A percentile compares a stretch with the other conserved stretches of the same genome.
These are phyloP conservation scores for Ottelia alismoides DNA, from an alignment of 106 monocot species.

Conservation along the genomic window DNA sequence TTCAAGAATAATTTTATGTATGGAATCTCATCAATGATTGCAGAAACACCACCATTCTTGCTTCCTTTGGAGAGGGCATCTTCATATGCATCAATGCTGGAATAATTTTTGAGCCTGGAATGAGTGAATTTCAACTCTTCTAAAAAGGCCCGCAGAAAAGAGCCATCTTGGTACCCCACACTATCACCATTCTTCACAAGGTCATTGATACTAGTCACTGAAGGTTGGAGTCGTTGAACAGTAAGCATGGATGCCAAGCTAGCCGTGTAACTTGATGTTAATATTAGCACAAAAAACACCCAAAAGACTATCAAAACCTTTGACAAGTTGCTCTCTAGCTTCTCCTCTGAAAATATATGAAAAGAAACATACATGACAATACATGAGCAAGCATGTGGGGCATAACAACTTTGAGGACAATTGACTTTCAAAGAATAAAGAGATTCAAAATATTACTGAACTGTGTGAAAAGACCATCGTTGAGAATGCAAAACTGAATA, in stretches of 20 bases:
- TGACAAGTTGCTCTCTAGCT: conserved; percentile 14
- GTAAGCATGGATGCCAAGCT: conserved; percentile 20
- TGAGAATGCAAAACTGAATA: conserved; percentile 9
- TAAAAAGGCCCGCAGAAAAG: conserved; percentile 1
- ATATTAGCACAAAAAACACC: conserved; percentile 29
- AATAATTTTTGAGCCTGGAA: not conserved
- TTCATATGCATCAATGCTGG: not conserved
- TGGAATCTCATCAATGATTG: conserved; percentile 17
- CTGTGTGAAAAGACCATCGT: conserved; percentile 7
- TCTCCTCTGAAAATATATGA: conserved; percentile 12
- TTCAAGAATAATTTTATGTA: conserved; percentile 14
- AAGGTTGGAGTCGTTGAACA: conserved; percentile 20
- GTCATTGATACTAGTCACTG: conserved; percentile 15
- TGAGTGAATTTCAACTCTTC: not conserved
- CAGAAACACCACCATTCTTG: conserved; percentile 3
- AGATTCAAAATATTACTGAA: too few species aligned
- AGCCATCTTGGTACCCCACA: conserved; percentile 20
- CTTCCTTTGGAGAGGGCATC: conserved; percentile 1
- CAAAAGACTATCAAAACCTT: conserved; percentile 20
- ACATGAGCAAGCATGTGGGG: too few species aligned
- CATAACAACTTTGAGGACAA: not conserved
- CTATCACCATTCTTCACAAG: conserved; percentile 10
- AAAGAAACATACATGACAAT: too few species aligned
- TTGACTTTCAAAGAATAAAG: too few species aligned
- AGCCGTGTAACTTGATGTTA: conserved; percentile 31